Evolutionary conservation across 2,329 filamentous ascomycete species (phyloP).

Genomic region (Aureobasidium sp.): DNA sequence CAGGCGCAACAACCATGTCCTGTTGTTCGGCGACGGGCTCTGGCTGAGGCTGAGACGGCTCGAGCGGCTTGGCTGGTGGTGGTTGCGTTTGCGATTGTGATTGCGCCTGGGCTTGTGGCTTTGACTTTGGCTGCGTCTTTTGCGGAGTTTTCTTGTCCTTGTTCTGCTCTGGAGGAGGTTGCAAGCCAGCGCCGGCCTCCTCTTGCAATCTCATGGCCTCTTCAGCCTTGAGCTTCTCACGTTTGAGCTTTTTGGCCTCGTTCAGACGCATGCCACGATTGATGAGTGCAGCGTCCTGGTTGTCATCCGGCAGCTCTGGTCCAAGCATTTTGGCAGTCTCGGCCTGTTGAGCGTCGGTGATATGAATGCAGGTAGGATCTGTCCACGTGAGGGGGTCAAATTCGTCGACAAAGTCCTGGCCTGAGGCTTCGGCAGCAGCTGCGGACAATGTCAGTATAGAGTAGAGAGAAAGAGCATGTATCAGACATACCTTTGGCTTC

Average conservation of each 20-base stretch:
- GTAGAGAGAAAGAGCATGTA: constrained; percentile 25
- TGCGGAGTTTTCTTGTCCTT: neutral
- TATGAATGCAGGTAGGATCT: constrained; percentile 30
- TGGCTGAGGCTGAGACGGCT: neutral
- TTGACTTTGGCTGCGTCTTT: constrained; percentile 2
- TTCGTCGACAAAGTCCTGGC: constrained; percentile 58
- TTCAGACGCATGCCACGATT: constrained; percentile 74
- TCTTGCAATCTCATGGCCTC: neutral
- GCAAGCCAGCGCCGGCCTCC: neutral
- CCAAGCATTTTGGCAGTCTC: constrained; percentile 29
- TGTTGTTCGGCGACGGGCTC: neutral
- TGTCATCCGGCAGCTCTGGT: constrained; percentile 23
- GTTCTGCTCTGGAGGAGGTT: neutral
- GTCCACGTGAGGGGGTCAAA: constrained; percentile 27
- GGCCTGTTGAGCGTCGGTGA: constrained; percentile 29
- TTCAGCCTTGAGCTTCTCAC: constrained; percentile 42
- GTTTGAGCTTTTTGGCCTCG: constrained; percentile 68
- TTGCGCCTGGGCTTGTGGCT: neutral
- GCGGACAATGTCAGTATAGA: constrained; percentile 34
- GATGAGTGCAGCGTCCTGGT: constrained; percentile 53
- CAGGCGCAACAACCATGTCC: neutral
- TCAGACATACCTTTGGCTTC: constrained; percentile 22
- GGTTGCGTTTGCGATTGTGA: neutral
- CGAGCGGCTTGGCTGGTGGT: neutral
- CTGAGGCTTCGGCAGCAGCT: constrained; percentile 58